A percentile compares a stretch with the other conserved stretches of the same genome.
Evolutionary conservation across 2,329 filamentous ascomycete species (phyloP).

Genomic region (Myriosclerotinia duriaeana): DNA sequence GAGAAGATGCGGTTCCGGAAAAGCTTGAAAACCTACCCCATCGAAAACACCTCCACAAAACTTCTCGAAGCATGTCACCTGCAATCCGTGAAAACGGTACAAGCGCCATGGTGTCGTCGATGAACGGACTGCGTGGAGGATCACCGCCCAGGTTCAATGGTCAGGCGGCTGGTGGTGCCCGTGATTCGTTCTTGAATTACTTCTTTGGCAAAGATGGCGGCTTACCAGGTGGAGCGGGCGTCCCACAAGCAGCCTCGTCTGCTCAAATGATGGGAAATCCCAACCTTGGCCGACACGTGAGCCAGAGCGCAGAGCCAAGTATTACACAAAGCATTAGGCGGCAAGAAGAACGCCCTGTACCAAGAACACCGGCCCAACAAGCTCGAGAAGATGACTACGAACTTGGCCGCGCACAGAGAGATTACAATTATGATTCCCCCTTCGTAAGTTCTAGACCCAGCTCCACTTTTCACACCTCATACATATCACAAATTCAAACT

Average conservation of each 20-base stretch:
- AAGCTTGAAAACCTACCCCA: conserved; percentile 58
- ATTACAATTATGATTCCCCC: conserved; percentile 46
- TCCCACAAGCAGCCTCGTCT: conserved; percentile 40
- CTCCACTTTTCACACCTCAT: neutral
- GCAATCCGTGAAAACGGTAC: conserved; percentile 68
- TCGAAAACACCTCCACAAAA: conserved; percentile 53
- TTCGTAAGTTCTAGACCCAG: conserved; percentile 46
- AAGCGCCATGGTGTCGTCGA: conserved; percentile 58
- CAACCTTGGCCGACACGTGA: conserved; percentile 64
- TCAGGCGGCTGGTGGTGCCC: conserved; percentile 60
- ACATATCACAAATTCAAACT: conserved; percentile 24
- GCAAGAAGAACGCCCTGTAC: conserved; percentile 51
- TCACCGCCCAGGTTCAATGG: conserved; percentile 63
- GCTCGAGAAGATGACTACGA: conserved; percentile 46
- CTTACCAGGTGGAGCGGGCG: conserved; percentile 45
- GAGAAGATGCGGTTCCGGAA: conserved; percentile 48
- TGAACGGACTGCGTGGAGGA: conserved; percentile 64
- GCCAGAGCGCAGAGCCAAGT: conserved; percentile 74
- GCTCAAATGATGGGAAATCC: conserved; percentile 35
- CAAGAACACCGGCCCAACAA: conserved; percentile 51
- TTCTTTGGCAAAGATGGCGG: conserved; percentile 95
- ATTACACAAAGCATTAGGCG: conserved; percentile 82
- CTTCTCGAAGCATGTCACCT: conserved; percentile 79
- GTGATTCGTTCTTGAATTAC: conserved; percentile 95
- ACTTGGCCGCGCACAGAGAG: conserved; percentile 38